Conservation (phyloP, 2,329 filamentous ascomycete genomes). For the Aspergillus sp. region DNA sequence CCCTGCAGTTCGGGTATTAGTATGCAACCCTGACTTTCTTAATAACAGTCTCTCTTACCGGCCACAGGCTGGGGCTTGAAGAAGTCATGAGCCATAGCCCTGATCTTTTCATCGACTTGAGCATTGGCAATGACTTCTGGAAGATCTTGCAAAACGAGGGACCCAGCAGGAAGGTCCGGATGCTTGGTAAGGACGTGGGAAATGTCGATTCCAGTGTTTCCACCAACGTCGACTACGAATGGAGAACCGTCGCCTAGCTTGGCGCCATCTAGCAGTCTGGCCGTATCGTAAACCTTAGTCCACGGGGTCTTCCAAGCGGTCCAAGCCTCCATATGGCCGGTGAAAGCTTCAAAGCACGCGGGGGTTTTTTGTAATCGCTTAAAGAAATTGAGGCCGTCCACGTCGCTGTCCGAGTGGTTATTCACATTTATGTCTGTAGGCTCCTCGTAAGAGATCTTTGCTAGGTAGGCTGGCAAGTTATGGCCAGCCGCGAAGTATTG, state of each 20-base stretch:
- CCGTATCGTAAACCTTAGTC: slow-evolving; percentile 24
- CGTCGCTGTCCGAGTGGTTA: slow-evolving; percentile 14
- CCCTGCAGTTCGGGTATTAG: slow-evolving; percentile 11
- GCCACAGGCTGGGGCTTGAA: slow-evolving; percentile 18
- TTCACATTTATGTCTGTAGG: slow-evolving; percentile 18
- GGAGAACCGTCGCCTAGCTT: slow-evolving; percentile 11
- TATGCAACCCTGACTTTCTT: background rate
- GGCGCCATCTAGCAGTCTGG: slow-evolving; percentile 11
- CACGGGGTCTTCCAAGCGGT: slow-evolving; percentile 26
- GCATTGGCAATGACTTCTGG: slow-evolving; percentile 25
- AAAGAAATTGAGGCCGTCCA: slow-evolving; percentile 22
- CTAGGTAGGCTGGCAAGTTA: slow-evolving; percentile 25
- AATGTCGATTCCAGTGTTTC: slow-evolving; percentile 31
- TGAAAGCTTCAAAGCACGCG: slow-evolving; percentile 21
- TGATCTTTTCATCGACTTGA: slow-evolving; percentile 15
- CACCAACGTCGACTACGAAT: slow-evolving; percentile 33
- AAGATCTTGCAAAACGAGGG: slow-evolving; percentile 31
- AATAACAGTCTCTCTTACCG: slow-evolving; percentile 9
- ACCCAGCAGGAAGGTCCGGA: slow-evolving; percentile 22
- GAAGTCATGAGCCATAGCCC: slow-evolving; percentile 18
- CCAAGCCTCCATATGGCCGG: slow-evolving; percentile 28
- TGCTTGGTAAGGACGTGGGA: slow-evolving; percentile 20
- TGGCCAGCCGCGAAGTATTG: slow-evolving; percentile 21
- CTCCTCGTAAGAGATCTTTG: slow-evolving; percentile 24
- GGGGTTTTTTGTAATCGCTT: slow-evolving; percentile 22